Base-by-base conservation (phyloP, 2,329 filamentous ascomycete genomes). In the Aspergillus eucalypticola region DNA sequence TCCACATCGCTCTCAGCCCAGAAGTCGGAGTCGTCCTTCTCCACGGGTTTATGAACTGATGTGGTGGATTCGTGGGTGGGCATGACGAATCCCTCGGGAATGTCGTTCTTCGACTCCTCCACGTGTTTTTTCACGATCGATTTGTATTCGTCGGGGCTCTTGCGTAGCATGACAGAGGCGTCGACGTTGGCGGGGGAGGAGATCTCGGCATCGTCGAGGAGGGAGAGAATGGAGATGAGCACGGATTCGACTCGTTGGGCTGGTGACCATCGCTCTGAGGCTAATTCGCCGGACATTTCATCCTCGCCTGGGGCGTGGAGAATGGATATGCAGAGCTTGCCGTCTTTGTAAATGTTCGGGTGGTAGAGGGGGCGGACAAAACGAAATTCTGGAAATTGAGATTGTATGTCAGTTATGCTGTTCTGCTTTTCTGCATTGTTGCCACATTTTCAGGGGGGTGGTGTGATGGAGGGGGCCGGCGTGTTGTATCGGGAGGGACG, bases 141-240 rank as follows among this genome's bases (percentile, higher is more conserved):
- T 71, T 91, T 87, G 81, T 96, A 99, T 32, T 81, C 76, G 1
- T 82, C 80, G 0, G 87, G 86, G 32, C 88, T 78, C 67, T 93
- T 91, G 61, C 94, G 88, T 70, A 96, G 89, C 81, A 92, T 85
- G 23, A 97, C 89, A 59, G 91, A 87, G 2, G 95, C 94, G 68
- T 98, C 94, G 58, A 98, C 93, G 74, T 98, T 98, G 64, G 94
- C 95, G 0, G 95, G 92, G 0, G 92, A 96, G 68, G 88, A 92
- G 70, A 96, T 91, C 76, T 99, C 94, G 13, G 94, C 92, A 69
- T 96, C 92, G 74, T 98, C 95, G 58, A 99, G 87, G 2, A 99
- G 86, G 5, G 95, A 89, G 7, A 98, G 85, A 17, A 98, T 91
- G 8, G 92, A 96, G 63, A 96, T 92, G 17, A 99, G 85, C 38